These are phyloP conservation scores for Grosmannia penicillata DNA, from an alignment of 2,329 filamentous ascomycete genomes.

Conservation along the genomic window DNA sequence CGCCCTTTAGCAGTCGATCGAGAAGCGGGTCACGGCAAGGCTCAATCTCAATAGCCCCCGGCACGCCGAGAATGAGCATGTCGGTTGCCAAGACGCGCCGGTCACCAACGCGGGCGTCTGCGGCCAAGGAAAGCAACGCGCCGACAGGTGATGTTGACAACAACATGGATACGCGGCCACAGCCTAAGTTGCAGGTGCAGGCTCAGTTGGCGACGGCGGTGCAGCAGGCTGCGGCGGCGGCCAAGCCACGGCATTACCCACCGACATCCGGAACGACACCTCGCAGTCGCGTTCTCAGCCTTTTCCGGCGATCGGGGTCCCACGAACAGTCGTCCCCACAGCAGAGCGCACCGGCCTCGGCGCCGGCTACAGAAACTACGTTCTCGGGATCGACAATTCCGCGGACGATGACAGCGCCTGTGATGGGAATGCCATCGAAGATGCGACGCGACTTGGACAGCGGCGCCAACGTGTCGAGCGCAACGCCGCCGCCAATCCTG, in stretches of 20 bases:
- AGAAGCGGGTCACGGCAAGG: conserved; percentile 7
- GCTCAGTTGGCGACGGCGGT: no score
- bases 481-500: conserved; percentile 42
- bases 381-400: conserved; percentile 7
- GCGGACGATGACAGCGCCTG: conserved; percentile 5
- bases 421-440: conserved; percentile 26
- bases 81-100: conserved; percentile 12
- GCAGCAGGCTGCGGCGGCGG: not conserved
- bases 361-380: conserved; percentile 12
- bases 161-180: conserved; percentile 11
- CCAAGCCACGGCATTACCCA: conserved; percentile 26
- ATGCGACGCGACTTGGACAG: conserved; percentile 24
- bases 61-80: not conserved
- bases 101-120: conserved; percentile 11
- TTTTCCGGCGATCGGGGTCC: conserved; percentile 36
- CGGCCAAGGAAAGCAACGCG: not conserved
- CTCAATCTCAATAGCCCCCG: not conserved
- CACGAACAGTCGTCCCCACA: conserved; percentile 14
- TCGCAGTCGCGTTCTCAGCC: conserved; percentile 29
- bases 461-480: conserved; percentile 19
- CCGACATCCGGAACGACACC: conserved; percentile 26
- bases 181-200: conserved; percentile 7
- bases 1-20: conserved; percentile 12
- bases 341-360: conserved; percentile 11
- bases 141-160: conserved; percentile 11